phyloP scores from a whole-genome alignment of 768 basidiomycete species.

The Pisolithus microcarpus region DNA sequence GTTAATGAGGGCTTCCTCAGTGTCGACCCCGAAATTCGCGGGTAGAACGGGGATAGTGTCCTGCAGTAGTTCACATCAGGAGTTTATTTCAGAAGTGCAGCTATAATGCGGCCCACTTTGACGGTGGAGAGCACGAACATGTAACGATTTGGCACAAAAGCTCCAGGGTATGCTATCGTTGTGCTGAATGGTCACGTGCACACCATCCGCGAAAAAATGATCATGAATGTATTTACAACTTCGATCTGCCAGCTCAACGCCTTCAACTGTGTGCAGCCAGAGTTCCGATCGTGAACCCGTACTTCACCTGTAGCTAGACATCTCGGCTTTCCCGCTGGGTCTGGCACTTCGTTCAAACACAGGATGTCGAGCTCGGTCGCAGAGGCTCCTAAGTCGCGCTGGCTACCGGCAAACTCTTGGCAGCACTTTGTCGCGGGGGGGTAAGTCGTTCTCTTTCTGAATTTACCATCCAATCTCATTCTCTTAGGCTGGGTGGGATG shows the following conservation, averaged over 20 bases:
- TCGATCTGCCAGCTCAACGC: too few relatives aligned
- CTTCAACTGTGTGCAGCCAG: too few relatives aligned
- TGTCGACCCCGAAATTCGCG: conserved; percentile 71
- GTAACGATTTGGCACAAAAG: too few relatives aligned
- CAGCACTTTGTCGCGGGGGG: conserved; percentile 83
- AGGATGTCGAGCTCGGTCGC: conserved; percentile 9
- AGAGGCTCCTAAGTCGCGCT: conserved; percentile 21
- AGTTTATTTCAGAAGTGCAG: background rate
- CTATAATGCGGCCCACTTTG: conserved; percentile 23
- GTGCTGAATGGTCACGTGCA: background rate
- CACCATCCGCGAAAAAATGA: too few relatives aligned
- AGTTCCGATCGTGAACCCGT: too few relatives aligned
- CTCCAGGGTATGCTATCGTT: too few relatives aligned
- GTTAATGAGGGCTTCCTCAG: conserved; percentile 71
- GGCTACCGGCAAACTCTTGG: conserved; percentile 72
- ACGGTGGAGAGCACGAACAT: conserved; percentile 46
- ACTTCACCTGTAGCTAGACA: too few relatives aligned
- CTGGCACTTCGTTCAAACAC: background rate
- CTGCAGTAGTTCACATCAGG: conserved; percentile 31
- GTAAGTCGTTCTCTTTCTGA: conserved; percentile 37
- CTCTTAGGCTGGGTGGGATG: conserved; percentile 87
- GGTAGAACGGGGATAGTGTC: conserved; percentile 91
- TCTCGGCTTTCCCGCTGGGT: background rate
- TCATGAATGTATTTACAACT: too few relatives aligned
- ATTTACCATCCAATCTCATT: conserved; percentile 2